Percentiles rank a stretch among this genome's conserved stretches.
phyloP scores from a whole-genome alignment of 805 yeast species.

The Candida maltosa region DNA sequence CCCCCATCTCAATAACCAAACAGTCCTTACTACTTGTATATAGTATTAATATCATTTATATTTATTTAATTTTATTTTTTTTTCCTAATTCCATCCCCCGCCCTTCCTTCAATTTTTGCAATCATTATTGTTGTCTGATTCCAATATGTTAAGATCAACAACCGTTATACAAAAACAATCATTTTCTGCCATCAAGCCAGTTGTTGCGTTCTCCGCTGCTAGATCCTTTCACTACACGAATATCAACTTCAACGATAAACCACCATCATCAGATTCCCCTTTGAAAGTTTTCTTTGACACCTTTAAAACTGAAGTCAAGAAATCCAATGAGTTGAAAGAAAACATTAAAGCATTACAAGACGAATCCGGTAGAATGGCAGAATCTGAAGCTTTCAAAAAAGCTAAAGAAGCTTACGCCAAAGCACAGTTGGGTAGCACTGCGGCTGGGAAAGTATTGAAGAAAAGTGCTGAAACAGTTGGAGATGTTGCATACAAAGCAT shows the following conservation, averaged over 20 bases:
- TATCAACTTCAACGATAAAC: constrained; percentile 11
- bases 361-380: constrained; percentile 92
- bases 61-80: too few relatives aligned
- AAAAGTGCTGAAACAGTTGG: constrained; percentile 96
- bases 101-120: too few relatives aligned
- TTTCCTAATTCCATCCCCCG: too few relatives aligned
- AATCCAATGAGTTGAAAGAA: constrained; percentile 83
- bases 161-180: constrained; percentile 2
- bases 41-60: too few relatives aligned
- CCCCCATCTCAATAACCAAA: too few relatives aligned
- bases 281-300: constrained; percentile 91
- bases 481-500: constrained; percentile 81
- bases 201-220: not conserved
- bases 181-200: not conserved
- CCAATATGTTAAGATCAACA: constrained; percentile 7
- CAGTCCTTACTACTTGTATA: too few relatives aligned
- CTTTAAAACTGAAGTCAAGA: constrained; percentile 86
- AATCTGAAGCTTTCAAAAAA: constrained; percentile 85
- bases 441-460: constrained; percentile 68
- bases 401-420: constrained; percentile 90
- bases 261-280: constrained; percentile 58
- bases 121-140: too few relatives aligned
- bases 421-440: constrained; percentile 72
- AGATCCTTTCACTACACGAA: constrained; percentile 17
- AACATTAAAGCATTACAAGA: constrained; percentile 93